These are phyloP conservation scores for Platanus orientalis DNA, from an alignment of 164 flowering plant genomes.

Conservation along the genomic window DNA sequence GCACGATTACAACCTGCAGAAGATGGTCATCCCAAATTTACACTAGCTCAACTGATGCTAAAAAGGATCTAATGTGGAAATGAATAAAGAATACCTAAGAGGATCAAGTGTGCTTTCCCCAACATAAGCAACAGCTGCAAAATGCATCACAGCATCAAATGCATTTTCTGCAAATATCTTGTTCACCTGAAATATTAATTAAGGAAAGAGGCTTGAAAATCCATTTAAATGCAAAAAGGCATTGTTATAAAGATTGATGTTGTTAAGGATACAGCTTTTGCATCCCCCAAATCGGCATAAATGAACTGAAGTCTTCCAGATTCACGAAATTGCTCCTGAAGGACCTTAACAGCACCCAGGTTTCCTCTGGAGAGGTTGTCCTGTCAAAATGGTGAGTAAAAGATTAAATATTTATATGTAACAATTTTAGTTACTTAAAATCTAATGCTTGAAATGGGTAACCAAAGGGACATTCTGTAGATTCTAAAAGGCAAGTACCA, in stretches of 20 bases:
- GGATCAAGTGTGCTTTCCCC: constrained; percentile 98
- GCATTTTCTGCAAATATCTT: constrained; percentile 85
- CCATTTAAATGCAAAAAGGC: too few species aligned
- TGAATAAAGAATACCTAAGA: constrained; percentile 47
- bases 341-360: constrained; percentile 72
- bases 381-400: constrained; percentile 26
- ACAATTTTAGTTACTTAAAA: neutral
- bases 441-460: neutral
- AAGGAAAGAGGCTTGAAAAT: constrained; percentile 25
- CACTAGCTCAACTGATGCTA: neutral
- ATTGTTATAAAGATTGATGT: neutral
- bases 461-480: neutral
- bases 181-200: constrained; percentile 53
- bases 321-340: constrained; percentile 74
- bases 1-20: neutral
- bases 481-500: constrained; percentile 41
- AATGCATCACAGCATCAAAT: constrained; percentile 98
- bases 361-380: constrained; percentile 97
- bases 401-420: neutral
- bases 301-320: constrained; percentile 92
- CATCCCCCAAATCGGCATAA: constrained; percentile 94
- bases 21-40: neutral
- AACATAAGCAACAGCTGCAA: constrained; percentile 99
- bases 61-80: neutral
- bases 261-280: constrained; percentile 68